Evolutionary conservation across 2,329 filamentous ascomycete species (phyloP), one percentile per base, ranked within the genome.

Genomic region (Claviceps fusiformis): DNA sequence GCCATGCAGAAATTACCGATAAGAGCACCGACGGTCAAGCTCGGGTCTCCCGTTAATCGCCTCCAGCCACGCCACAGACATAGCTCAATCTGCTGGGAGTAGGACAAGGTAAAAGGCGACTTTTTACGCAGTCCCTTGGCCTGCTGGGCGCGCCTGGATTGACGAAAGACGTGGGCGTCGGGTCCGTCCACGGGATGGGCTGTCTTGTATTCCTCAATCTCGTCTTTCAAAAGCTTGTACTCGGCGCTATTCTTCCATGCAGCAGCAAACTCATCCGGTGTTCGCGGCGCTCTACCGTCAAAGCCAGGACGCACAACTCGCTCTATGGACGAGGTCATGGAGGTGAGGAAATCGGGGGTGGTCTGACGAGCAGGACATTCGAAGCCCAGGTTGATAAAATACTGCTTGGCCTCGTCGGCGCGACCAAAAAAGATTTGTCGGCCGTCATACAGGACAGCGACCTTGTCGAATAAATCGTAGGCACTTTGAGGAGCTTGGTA

Each of bases 101-200:
- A 87, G 0, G 89, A 92, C 43, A 95, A 74, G 0, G 89, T 95
- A 68, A 85, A 95, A 0, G 91, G 89, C 1, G 89, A 95, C 67
- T 81, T 81, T 51, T 77, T 68, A 3, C 88, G 85, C 65, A 79
- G 76, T 33, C 70, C 64, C 64, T 74, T 78, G 59, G 81, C 77
- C 65, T 82, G 79, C 66, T 81, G 76, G 15, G 73, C 73, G 53
- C 71, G 68, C 68, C 71, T 76, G 55, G 73, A 74, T n/a, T 71
- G 74, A 58, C 79, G 78, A 73, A 82, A 82, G 15, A 69, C 74
- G 57, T 76, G 71, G 17, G 79, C 79, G 54, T 81, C 78, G n/a
- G 75, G 72, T 9, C 79, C 79, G 60, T 74, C 68, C 59, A 82
- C 69, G 27, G 78, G 77, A 57, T 82, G 78, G 11, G 66, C 65